phyloP scores from a whole-genome alignment of 2,329 filamentous ascomycete genomes.

The Akanthomyces uredinophilus region DNA sequence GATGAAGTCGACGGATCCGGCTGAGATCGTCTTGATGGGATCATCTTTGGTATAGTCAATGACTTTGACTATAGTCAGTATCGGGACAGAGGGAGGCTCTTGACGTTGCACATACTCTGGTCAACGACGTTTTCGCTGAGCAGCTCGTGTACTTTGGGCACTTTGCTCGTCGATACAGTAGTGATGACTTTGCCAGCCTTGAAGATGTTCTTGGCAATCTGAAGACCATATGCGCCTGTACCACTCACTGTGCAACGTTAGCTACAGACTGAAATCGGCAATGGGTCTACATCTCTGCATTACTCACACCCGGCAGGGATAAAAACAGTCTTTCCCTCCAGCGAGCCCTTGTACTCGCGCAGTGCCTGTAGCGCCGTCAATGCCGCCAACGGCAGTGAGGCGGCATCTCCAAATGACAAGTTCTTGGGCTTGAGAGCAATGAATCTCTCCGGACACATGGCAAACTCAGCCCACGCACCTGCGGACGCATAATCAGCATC shows the following conservation, averaged over 20 bases:
- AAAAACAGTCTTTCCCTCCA: slow-evolving; percentile 30
- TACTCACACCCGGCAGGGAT: slow-evolving; percentile 23
- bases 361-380: slow-evolving; percentile 37
- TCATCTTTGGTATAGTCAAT: slow-evolving; percentile 23
- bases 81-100: background rate
- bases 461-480: slow-evolving; percentile 35
- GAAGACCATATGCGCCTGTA: slow-evolving; percentile 27
- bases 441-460: slow-evolving; percentile 26
- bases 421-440: slow-evolving; percentile 35
- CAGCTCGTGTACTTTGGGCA: slow-evolving; percentile 31
- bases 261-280: background rate
- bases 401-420: slow-evolving; percentile 37
- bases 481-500: background rate
- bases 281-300: background rate
- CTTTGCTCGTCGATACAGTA: slow-evolving; percentile 38
- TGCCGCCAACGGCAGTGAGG: slow-evolving; percentile 38
- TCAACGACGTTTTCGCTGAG: slow-evolving; percentile 35
- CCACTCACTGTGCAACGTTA: slow-evolving; percentile 19
- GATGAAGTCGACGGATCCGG: slow-evolving; percentile 36
- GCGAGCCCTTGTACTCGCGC: slow-evolving; percentile 31
- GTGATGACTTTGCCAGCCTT: slow-evolving; percentile 39
- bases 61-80: slow-evolving; percentile 16
- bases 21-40: slow-evolving; percentile 24
- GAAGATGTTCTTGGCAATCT: slow-evolving; percentile 41
- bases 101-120: slow-evolving; percentile 20